Evolutionary conservation across 106 monocot species (phyloP), one percentile per base, ranked within the genome.

Genomic region (Platanthera zijinensis): DNA sequence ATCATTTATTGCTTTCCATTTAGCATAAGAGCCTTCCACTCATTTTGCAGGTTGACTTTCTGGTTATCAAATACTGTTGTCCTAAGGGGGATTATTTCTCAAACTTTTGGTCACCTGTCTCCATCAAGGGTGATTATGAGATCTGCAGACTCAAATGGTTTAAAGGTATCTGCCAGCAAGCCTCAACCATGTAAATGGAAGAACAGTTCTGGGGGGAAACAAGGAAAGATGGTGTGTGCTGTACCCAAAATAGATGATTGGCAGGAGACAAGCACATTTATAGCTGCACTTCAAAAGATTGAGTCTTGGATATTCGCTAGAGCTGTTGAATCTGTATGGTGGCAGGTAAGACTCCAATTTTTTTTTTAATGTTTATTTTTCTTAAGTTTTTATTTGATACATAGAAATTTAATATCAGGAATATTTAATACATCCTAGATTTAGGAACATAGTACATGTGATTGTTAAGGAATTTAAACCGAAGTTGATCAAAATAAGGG

Each of bases 251-350:
- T 79, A 71, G 86, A 92, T 57, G 94, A 94, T 77, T 90, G 97
- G 94, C 84, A 90, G 63, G 97, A 99, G 54, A 92, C 84, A 1
- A 74, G 78, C 78, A 84, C 97, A 75, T 88, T 91, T 75, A 78
- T 52, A 14, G 46, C 69, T 82, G 97, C 97, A 51, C 73, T 99
- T 57, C 85, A 92, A 81, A 99, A 88, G 82, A 89, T 99, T 30
- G 97, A 99, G 78, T 86, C 88, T 77, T 99, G 97, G 97, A 91
- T 99, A 47, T 99, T 99, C 82, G 90, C 89, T 49, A 84, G 94
- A 71, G 84, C 85, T 69, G 89, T 99, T 59, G 97, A 99, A 78
- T 99, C 97, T 69, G 93, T 99, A 12, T 99, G 97, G 97, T 99
- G 94, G 97, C 97, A 99, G 94, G 97, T 99, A 83, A 75, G 57